Conservation (phyloP, 148 eudicot genomes). For the Persicaria tinctoria region DNA sequence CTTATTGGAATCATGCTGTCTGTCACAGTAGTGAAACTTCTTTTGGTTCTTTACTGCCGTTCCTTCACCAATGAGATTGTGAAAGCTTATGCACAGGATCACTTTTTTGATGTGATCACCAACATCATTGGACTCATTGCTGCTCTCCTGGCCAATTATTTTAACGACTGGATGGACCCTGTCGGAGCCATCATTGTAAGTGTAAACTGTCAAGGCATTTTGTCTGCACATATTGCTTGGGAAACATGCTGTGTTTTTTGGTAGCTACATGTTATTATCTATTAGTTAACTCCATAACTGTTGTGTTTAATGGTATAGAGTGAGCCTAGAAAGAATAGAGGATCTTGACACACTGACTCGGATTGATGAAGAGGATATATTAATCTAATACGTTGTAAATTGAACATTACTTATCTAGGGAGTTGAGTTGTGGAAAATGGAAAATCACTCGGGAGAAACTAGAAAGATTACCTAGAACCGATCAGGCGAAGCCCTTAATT, state of each 20-base stretch:
- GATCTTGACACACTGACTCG: background rate
- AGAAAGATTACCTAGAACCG: background rate
- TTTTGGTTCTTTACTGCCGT: constrained; percentile 75
- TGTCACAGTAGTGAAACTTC: constrained; percentile 70
- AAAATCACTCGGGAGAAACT: background rate
- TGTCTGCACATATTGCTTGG: background rate
- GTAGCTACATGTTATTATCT: background rate
- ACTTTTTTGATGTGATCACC: constrained; percentile 96
- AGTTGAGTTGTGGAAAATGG: background rate
- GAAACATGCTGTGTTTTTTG: background rate
- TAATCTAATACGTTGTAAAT: background rate
- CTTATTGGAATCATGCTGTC: constrained; percentile 84
- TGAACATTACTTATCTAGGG: background rate
- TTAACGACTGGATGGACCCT: constrained; percentile 83
- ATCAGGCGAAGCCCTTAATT: background rate
- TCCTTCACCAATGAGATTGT: constrained; percentile 89
- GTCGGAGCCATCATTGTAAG: constrained; percentile 91
- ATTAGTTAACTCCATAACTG: background rate
- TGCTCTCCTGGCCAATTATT: constrained; percentile 68
- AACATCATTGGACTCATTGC: constrained; percentile 80
- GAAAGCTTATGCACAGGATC: constrained; percentile 95
- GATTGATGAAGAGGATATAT: background rate
- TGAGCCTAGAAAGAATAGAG: background rate
- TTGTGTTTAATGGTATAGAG: background rate
- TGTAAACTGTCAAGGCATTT: background rate